A percentile compares a stretch with the other conserved stretches of the same genome.
phyloP scores from a whole-genome alignment of 83 land plant species.

The Larix sibirica region DNA sequence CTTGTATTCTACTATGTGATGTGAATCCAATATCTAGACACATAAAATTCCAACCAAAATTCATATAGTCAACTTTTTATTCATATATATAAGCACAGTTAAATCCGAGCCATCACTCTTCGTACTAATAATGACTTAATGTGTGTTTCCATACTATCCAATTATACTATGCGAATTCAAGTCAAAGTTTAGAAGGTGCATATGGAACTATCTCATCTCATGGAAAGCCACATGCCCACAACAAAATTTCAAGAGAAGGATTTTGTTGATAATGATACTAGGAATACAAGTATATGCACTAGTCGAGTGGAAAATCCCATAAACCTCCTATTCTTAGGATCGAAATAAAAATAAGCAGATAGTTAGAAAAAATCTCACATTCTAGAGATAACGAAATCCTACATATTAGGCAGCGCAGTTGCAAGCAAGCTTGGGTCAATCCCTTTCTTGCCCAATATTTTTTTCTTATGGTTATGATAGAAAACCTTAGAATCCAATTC shows the following conservation, averaged over 20 bases:
- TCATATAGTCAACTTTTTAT: too few relatives aligned
- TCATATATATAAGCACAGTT: background rate
- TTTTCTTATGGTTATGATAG: too few relatives aligned
- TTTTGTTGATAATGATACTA: background rate
- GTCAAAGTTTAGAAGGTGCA: background rate
- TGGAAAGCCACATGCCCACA: background rate
- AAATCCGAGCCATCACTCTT: background rate
- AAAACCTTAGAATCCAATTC: too few relatives aligned
- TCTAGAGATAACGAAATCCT: background rate
- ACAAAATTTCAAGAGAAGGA: background rate
- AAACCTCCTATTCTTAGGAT: background rate
- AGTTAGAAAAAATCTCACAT: background rate
- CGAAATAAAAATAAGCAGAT: background rate
- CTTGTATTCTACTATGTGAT: background rate
- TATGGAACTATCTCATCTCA: background rate
- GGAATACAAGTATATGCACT: background rate
- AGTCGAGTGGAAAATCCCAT: background rate
- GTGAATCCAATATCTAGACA: too few relatives aligned
- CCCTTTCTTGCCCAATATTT: too few relatives aligned
- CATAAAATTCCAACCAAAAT: too few relatives aligned
- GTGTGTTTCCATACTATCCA: background rate
- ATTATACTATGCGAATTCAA: background rate
- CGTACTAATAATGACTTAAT: background rate
- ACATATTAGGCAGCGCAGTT: background rate
- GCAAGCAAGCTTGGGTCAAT: background rate